Evolutionary conservation across 371 early-diverging fungal genomes (phyloP).

Genomic region (Mortierella sp.): DNA sequence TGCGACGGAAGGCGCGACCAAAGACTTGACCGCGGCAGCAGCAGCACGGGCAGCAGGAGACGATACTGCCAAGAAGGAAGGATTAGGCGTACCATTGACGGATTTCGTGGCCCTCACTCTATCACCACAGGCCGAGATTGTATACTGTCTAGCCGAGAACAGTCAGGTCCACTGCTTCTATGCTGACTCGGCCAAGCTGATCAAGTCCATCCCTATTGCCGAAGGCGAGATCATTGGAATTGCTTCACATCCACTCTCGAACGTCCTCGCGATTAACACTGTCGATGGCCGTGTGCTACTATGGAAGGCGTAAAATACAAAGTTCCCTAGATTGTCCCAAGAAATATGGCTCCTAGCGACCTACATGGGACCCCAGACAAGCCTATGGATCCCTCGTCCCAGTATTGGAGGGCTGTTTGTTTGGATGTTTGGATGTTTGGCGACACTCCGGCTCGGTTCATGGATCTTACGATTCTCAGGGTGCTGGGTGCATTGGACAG

Average conservation of each 20-base stretch:
- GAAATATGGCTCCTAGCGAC: no score
- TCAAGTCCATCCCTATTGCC: conserved; percentile 52
- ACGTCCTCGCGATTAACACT: conserved; percentile 74
- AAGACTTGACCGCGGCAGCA: conserved; percentile 22
- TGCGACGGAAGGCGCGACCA: conserved; percentile 18
- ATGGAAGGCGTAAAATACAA: conserved; percentile 57
- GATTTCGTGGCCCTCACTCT: conserved; percentile 58
- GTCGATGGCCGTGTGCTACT: conserved; percentile 74
- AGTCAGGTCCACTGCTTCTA: conserved; percentile 67
- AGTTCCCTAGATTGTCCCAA: no score
- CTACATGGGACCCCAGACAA: no score
- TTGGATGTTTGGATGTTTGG: conserved; percentile 17
- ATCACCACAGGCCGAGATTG: conserved; percentile 80
- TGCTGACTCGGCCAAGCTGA: conserved; percentile 60
- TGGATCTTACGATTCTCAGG: no score
- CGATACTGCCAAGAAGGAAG: conserved; percentile 54
- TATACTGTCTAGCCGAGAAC: conserved; percentile 78
- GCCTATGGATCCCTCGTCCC: background rate
- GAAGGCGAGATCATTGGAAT: conserved; percentile 78
- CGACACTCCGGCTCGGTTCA: conserved; percentile 19
- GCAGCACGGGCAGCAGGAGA: conserved; percentile 47
- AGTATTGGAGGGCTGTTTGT: background rate
- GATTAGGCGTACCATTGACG: conserved; percentile 68
- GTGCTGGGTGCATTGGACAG: no score
- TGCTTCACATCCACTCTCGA: conserved; percentile 78